A percentile compares a stretch with the other conserved stretches of the same genome.
phyloP scores from a whole-genome alignment of 2,329 filamentous ascomycete species.

The Monosporascus ibericus region DNA sequence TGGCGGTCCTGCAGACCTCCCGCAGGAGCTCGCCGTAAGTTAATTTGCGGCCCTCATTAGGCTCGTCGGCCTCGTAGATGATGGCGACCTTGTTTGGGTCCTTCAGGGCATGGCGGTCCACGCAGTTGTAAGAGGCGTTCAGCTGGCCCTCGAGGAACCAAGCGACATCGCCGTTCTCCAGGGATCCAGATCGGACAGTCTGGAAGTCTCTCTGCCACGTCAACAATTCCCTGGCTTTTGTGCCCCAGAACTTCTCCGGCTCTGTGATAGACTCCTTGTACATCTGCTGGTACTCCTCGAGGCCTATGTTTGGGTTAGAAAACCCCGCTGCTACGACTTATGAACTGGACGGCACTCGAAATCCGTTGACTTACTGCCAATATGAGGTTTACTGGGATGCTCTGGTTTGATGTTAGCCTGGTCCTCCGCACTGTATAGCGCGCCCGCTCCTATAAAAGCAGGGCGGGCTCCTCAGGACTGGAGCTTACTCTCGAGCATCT shows the following conservation, averaged over 20 bases:
- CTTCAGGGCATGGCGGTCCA: slow-evolving; percentile 94
- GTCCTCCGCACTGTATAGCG: not conserved
- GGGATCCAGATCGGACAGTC: slow-evolving; percentile 73
- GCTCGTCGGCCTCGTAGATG: slow-evolving; percentile 97
- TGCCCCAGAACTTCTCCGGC: slow-evolving; percentile 85
- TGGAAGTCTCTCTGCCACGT: slow-evolving; percentile 89
- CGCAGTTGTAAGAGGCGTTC: slow-evolving; percentile 95
- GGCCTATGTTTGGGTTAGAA: slow-evolving; percentile 34
- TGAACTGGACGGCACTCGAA: not conserved
- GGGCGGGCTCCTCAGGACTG: slow-evolving; percentile 1
- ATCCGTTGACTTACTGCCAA: slow-evolving; percentile 47
- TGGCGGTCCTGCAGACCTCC: slow-evolving; percentile 81
- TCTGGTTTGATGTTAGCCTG: slow-evolving; percentile 38
- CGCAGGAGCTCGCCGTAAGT: slow-evolving; percentile 90
- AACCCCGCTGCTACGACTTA: not conserved
- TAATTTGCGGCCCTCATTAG: slow-evolving; percentile 77
- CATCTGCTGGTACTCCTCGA: slow-evolving; percentile 61
- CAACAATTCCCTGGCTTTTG: slow-evolving; percentile 78
- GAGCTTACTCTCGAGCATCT: slow-evolving; percentile 61
- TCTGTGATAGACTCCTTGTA: slow-evolving; percentile 84
- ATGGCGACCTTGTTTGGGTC: slow-evolving; percentile 91
- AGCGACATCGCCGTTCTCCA: slow-evolving; percentile 74
- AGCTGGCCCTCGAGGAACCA: slow-evolving; percentile 94
- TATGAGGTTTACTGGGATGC: slow-evolving; percentile 64
- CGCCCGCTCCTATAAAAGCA: not conserved